Percentiles rank a stretch among this genome's conserved stretches.
These are phyloP conservation scores for Trichoderma polysporum DNA, from an alignment of 2,329 filamentous ascomycete species.

Conservation along the genomic window DNA sequence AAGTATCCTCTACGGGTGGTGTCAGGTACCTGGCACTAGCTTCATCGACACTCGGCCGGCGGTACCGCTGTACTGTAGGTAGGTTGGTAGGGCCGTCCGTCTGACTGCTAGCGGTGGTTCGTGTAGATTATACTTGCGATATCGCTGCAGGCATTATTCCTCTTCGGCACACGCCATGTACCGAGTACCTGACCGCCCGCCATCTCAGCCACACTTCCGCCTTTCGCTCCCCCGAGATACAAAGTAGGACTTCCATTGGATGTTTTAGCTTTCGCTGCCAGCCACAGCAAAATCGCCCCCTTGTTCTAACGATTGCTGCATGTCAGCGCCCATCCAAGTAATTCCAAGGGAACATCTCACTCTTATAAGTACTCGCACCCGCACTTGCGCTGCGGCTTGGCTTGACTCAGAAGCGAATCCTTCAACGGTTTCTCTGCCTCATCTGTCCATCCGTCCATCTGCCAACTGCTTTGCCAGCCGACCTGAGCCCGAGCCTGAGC, in stretches of 20 bases:
- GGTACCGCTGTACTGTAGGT: too few species aligned
- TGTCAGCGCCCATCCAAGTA: constrained; percentile 2
- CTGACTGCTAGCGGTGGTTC: too few species aligned
- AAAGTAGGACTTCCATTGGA: too few species aligned
- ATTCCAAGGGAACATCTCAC: constrained; percentile 16
- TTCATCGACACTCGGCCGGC: too few species aligned
- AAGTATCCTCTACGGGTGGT: neutral
- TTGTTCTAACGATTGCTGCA: neutral
- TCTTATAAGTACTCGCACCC: neutral
- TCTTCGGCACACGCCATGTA: neutral
- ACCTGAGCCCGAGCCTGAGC: neutral
- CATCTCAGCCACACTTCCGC: neutral
- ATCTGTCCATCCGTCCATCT: neutral
- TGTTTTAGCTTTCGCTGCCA: neutral
- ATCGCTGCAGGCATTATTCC: too few species aligned
- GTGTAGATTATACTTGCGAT: neutral
- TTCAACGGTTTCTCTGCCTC: neutral
- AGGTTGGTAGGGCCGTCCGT: too few species aligned
- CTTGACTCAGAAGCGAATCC: neutral
- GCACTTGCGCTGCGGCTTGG: neutral
- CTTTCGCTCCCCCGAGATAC: neutral
- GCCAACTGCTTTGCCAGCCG: neutral
- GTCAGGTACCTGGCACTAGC: too few species aligned
- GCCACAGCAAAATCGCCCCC: constrained; percentile 12
- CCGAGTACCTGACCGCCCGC: neutral